phyloP scores from a whole-genome alignment of 768 basidiomycete species.

The Suillus clintonianus region DNA sequence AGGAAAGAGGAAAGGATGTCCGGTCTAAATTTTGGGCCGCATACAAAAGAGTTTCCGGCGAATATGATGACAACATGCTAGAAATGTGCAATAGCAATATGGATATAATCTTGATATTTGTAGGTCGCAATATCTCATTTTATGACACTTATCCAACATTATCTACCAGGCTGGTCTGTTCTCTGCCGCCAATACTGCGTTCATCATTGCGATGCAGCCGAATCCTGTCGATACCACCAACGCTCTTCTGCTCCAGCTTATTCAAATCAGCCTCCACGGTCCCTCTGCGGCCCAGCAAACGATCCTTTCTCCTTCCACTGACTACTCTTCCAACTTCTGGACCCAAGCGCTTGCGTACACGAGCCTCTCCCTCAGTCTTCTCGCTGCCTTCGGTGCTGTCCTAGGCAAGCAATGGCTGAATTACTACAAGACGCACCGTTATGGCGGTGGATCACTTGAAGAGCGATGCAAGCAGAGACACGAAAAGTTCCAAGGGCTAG shows the following conservation, averaged over 20 bases:
- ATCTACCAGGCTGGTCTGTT: neutral
- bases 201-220: slow-evolving; percentile 1
- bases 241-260: no score
- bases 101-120: slow-evolving; percentile 9
- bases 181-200: neutral
- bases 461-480: slow-evolving; percentile 1
- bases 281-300: no score
- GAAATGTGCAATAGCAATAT: neutral
- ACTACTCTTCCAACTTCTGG: slow-evolving; percentile 2
- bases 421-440: neutral
- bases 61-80: slow-evolving; percentile 2
- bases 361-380: slow-evolving; percentile 7
- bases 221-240: slow-evolving; percentile 1
- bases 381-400: slow-evolving; percentile 13
- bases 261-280: no score
- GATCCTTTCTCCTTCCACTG: no score
- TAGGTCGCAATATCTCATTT: neutral
- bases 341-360: slow-evolving; percentile 11
- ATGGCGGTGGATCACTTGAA: neutral
- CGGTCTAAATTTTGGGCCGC: neutral
- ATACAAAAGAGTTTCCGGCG: slow-evolving; percentile 1
- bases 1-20: no score
- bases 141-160: neutral
- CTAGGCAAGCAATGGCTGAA: slow-evolving; percentile 7
- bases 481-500: neutral